These are phyloP conservation scores for Colletotrichum karsti DNA, from an alignment of 2,329 filamentous ascomycete species.

Conservation along the genomic window DNA sequence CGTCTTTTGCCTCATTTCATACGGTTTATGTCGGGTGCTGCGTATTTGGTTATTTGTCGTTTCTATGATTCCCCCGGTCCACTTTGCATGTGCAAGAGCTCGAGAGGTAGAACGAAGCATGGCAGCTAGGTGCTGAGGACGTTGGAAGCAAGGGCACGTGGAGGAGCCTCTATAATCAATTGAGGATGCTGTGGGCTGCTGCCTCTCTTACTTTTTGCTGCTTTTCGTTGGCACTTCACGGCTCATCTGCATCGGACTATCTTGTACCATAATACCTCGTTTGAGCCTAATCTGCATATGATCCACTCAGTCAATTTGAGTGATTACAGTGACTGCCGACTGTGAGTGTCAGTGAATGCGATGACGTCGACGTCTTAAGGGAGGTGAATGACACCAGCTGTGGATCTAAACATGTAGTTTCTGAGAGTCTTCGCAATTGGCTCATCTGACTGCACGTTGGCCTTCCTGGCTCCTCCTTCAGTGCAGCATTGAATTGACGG, in stretches of 20 bases:
- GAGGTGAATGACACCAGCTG: background rate
- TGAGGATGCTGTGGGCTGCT: conserved; percentile 24
- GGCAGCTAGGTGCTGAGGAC: conserved; percentile 14
- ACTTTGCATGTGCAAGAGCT: conserved; percentile 29
- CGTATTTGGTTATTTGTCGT: conserved; percentile 29
- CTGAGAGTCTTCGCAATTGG: background rate
- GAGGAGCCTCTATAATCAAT: conserved; percentile 36
- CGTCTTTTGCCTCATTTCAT: conserved; percentile 41
- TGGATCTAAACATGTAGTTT: background rate
- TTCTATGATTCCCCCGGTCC: conserved; percentile 35
- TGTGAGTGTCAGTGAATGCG: no score
- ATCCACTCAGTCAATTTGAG: background rate
- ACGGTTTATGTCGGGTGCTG: conserved; percentile 45
- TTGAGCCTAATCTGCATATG: conserved; percentile 27
- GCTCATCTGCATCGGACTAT: conserved; percentile 28
- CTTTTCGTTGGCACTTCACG: conserved; percentile 6
- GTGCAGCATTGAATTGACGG: conserved; percentile 10
- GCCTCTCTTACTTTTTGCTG: conserved; percentile 13
- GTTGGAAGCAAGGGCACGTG: conserved; percentile 34
- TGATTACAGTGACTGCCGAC: background rate
- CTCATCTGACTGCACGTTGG: background rate
- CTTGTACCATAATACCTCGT: conserved; percentile 28
- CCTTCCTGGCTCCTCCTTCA: background rate
- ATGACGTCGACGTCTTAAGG: background rate
- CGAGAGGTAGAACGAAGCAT: conserved; percentile 29